Evolutionary conservation across 148 eudicot species (phyloP).

Genomic region (Selenicereus undatus): DNA sequence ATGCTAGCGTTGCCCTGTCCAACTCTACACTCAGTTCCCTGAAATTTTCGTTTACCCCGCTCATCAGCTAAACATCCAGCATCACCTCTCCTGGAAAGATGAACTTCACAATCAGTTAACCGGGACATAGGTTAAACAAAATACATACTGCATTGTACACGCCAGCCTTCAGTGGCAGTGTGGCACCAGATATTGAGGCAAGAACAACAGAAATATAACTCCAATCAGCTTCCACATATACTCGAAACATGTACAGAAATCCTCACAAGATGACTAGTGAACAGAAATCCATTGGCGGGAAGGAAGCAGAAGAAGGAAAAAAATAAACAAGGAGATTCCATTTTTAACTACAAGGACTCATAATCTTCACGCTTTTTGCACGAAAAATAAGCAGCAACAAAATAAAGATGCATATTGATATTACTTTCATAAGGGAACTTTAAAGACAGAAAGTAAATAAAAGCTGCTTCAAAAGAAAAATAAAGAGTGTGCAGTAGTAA

Average conservation of each 20-base stretch:
- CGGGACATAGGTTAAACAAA: neutral
- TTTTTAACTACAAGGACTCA: neutral
- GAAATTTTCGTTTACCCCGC: constrained; percentile 1
- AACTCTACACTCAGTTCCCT: constrained; percentile 5
- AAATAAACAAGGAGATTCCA: neutral
- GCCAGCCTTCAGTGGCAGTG: neutral
- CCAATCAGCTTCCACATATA: neutral
- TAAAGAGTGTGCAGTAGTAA: neutral
- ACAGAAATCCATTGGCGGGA: no score
- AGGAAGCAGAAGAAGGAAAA: neutral
- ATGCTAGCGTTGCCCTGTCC: neutral
- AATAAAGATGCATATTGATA: neutral
- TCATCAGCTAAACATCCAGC: constrained; percentile 5
- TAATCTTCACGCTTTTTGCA: neutral
- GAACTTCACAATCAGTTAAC: constrained; percentile 6
- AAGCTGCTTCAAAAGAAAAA: neutral
- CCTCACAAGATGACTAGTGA: neutral
- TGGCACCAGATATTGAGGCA: neutral
- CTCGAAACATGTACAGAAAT: neutral
- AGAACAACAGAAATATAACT: neutral
- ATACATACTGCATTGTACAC: neutral
- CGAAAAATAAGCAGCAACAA: neutral
- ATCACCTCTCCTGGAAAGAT: constrained; percentile 15
- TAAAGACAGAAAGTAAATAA: neutral
- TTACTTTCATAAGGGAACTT: neutral